These are phyloP conservation scores for Ogataea ganodermae DNA, from an alignment of 805 yeast species.

Conservation along the genomic window DNA sequence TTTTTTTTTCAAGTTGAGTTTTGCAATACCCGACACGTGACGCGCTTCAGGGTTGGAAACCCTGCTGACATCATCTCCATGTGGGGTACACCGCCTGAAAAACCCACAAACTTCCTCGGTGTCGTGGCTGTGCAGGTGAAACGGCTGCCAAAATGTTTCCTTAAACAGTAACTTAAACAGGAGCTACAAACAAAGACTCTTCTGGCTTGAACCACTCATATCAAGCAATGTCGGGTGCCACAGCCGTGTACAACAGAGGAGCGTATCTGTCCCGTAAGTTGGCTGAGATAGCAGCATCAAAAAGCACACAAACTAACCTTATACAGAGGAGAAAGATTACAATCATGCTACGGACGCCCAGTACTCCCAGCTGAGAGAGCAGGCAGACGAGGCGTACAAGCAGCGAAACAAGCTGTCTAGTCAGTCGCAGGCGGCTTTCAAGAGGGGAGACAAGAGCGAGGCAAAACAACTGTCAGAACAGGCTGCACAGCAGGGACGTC, in stretches of 20 bases:
- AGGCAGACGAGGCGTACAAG: slow-evolving; percentile 68
- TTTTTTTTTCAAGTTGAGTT: neutral
- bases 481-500: slow-evolving; percentile 57
- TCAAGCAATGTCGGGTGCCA: slow-evolving; percentile 31
- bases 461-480: slow-evolving; percentile 75
- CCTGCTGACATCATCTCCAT: neutral
- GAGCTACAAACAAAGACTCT: neutral
- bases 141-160: slow-evolving; percentile 5
- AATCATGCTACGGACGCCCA: slow-evolving; percentile 71
- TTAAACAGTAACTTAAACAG: slow-evolving; percentile 2
- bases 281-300: neutral
- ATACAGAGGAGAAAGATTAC: slow-evolving; percentile 46
- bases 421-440: slow-evolving; percentile 76
- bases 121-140: slow-evolving; percentile 4
- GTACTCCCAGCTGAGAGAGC: slow-evolving; percentile 61
- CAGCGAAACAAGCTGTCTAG: slow-evolving; percentile 56
- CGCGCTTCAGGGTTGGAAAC: neutral
- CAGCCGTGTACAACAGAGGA: slow-evolving; percentile 28
- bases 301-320: neutral
- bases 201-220: neutral
- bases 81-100: neutral
- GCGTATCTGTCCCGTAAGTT: slow-evolving; percentile 28
- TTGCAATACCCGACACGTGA: neutral
- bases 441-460: slow-evolving; percentile 66
- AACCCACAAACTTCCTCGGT: neutral